phyloP scores from a whole-genome alignment of 371 early-diverging fungal species.

The Sporodiniella umbellata region DNA sequence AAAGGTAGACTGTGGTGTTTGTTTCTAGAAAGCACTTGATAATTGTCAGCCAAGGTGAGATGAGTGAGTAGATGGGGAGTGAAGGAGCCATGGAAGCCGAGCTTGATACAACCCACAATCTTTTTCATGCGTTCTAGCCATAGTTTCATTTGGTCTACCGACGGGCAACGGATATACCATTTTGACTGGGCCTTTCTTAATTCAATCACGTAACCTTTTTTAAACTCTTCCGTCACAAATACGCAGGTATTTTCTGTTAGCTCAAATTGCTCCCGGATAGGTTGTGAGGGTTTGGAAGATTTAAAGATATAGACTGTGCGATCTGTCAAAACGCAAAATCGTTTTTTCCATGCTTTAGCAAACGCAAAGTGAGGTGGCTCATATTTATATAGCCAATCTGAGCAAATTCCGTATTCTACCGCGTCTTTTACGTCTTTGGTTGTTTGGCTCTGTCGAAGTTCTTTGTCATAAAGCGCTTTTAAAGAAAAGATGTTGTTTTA shows the following conservation, averaged over 20 bases:
- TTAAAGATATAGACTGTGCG: conserved; percentile 35
- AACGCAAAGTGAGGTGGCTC: conserved; percentile 34
- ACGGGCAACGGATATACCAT: conserved; percentile 43
- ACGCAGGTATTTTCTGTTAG: conserved; percentile 42
- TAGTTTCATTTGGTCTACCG: conserved; percentile 26
- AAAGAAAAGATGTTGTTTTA: no score
- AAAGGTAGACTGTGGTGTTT: background rate
- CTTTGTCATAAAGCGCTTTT: no score
- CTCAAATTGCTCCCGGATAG: conserved; percentile 37
- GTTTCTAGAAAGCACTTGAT: conserved; percentile 24
- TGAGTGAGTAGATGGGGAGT: conserved; percentile 14
- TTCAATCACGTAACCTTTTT: conserved; percentile 39
- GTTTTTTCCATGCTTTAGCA: conserved; percentile 38
- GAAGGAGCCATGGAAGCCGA: conserved; percentile 27
- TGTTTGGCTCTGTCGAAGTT: background rate
- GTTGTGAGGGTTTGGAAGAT: conserved; percentile 28
- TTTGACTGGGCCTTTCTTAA: conserved; percentile 36
- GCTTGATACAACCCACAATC: conserved; percentile 34
- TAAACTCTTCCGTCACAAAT: conserved; percentile 45
- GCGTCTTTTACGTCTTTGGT: conserved; percentile 17
- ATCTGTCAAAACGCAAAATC: conserved; percentile 29
- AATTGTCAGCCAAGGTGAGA: conserved; percentile 30
- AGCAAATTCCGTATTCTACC: conserved; percentile 21
- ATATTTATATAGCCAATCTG: conserved; percentile 34
- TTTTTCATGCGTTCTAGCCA: conserved; percentile 46